These are phyloP conservation scores for Sphaerobolus stellatus DNA, from an alignment of 1,284 basidiomycete genomes.

Conservation along the genomic window DNA sequence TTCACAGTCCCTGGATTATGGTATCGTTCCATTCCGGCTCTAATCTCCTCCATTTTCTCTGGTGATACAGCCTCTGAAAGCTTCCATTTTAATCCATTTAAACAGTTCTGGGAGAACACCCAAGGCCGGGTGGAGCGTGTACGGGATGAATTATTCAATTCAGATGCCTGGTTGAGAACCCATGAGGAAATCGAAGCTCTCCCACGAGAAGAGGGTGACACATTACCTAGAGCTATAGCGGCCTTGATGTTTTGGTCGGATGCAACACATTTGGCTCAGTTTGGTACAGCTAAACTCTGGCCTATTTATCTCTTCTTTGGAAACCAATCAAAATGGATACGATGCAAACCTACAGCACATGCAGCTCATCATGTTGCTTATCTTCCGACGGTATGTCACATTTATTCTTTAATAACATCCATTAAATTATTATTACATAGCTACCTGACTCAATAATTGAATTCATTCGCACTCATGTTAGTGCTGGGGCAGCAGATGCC, in stretches of 20 bases:
- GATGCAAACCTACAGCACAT: slow-evolving; percentile 20
- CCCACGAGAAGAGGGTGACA: slow-evolving; percentile 16
- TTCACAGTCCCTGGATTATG: not conserved
- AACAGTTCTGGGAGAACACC: slow-evolving; percentile 9
- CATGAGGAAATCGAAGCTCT: slow-evolving; percentile 23
- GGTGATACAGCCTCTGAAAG: not conserved
- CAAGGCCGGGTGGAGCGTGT: slow-evolving; percentile 19
- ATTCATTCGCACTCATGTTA: slow-evolving; percentile 12
- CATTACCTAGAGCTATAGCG: slow-evolving; percentile 19
- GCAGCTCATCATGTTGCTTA: slow-evolving; percentile 36
- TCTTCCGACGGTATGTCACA: slow-evolving; percentile 29
- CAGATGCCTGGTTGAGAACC: slow-evolving; percentile 28
- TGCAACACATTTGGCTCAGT: slow-evolving; percentile 35
- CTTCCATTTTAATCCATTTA: slow-evolving; percentile 14
- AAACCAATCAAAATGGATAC: slow-evolving; percentile 37
- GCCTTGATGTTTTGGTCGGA: slow-evolving; percentile 38
- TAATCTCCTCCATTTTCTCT: slow-evolving; percentile 7
- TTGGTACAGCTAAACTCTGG: slow-evolving; percentile 36
- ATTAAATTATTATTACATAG: slow-evolving; percentile 14
- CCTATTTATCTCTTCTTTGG: slow-evolving; percentile 38
- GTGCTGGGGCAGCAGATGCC: slow-evolving; percentile 4
- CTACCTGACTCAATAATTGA: slow-evolving; percentile 25
- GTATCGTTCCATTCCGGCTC: slow-evolving; percentile 10
- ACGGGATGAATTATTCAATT: slow-evolving; percentile 33
- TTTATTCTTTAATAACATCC: slow-evolving; percentile 8